phyloP scores from a whole-genome alignment of 108 stramenopile species.

The Ochromonas danica region DNA sequence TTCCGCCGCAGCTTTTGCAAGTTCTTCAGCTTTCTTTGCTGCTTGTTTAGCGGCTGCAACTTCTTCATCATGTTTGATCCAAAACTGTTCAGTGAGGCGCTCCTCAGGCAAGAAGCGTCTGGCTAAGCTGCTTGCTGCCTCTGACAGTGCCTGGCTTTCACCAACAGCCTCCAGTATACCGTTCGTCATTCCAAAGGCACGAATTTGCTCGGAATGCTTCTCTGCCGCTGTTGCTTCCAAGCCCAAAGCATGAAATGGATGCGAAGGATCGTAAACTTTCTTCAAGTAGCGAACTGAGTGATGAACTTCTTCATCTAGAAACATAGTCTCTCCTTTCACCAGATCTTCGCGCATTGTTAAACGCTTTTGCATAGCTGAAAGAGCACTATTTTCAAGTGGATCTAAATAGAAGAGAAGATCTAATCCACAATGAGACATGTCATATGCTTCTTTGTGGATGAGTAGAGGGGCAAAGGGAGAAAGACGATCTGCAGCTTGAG shows the following conservation, averaged over 20 bases:
- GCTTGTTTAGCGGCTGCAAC: not conserved
- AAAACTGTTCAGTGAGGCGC: not conserved
- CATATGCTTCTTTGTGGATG: not conserved
- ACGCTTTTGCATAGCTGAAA: too few relatives aligned
- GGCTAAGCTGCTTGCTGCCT: not conserved
- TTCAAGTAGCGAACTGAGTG: not conserved
- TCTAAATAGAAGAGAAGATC: not conserved
- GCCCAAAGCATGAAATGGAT: not conserved
- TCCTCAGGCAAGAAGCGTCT: not conserved
- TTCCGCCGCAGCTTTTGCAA: not conserved
- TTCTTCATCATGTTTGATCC: not conserved
- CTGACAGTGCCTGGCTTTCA: not conserved
- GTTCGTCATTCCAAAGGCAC: not conserved
- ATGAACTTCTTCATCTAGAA: too few relatives aligned
- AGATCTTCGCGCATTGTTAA: too few relatives aligned
- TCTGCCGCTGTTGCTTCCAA: not conserved
- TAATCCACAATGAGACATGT: not conserved
- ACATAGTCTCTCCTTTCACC: too few relatives aligned
- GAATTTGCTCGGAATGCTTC: not conserved
- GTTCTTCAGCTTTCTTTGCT: not conserved
- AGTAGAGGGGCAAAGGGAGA: not conserved
- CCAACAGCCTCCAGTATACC: not conserved
- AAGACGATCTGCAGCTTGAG: not conserved
- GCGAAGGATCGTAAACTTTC: not conserved
- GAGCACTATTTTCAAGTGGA: too few relatives aligned